Evolutionary conservation across 2,329 filamentous ascomycete species (phyloP).

Genomic region (Raffaelea albimanens): DNA sequence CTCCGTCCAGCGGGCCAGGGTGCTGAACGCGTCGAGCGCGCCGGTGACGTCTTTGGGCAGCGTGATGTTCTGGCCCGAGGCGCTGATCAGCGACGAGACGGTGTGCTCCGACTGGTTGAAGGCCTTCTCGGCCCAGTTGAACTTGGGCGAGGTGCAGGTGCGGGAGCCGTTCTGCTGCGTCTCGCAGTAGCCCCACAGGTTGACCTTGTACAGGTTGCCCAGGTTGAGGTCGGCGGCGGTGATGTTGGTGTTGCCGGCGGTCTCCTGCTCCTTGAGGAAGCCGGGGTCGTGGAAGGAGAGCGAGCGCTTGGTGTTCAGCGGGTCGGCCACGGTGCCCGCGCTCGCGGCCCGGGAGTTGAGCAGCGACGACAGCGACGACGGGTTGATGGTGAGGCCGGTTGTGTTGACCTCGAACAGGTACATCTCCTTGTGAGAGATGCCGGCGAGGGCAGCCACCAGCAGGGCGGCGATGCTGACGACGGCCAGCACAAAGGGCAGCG

Average conservation of each 20-base stretch:
- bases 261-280: constrained; percentile 4
- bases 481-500: constrained; percentile 75
- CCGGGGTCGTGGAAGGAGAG: constrained; percentile 6
- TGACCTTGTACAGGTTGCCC: constrained; percentile 69
- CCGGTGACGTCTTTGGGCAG: constrained; percentile 59
- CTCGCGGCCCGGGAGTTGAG: constrained; percentile 2
- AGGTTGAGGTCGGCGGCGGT: constrained; percentile 52
- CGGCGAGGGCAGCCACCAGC: constrained; percentile 45
- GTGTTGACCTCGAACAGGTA: constrained; percentile 54
- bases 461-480: constrained; percentile 66
- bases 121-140: constrained; percentile 68
- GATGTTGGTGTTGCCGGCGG: constrained; percentile 31
- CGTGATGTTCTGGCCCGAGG: constrained; percentile 44
- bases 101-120: constrained; percentile 50
- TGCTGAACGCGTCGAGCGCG: constrained; percentile 63
- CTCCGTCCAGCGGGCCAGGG: constrained; percentile 72
- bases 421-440: constrained; percentile 44
- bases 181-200: constrained; percentile 80
- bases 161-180: constrained; percentile 45
- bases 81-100: constrained; percentile 43
- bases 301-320: not conserved
- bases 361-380: constrained; percentile 1
- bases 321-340: not conserved
- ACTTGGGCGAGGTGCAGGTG: constrained; percentile 61
- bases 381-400: constrained; percentile 44